Evolutionary conservation across 2,329 filamentous ascomycete genomes (phyloP).

Genomic region (Colletotrichum limetticola): DNA sequence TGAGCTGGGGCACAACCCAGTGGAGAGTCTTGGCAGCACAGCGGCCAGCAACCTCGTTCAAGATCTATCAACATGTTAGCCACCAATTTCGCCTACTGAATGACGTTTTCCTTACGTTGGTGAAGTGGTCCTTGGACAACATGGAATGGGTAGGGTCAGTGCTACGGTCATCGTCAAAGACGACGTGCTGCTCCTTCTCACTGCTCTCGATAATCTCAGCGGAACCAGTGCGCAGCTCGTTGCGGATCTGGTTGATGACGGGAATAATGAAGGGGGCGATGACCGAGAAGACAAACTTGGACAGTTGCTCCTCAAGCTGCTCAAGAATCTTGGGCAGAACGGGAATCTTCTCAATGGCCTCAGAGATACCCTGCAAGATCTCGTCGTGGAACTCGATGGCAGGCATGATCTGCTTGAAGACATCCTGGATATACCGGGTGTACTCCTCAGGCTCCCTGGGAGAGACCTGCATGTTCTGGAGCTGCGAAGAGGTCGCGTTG

Average conservation of each 20-base stretch:
- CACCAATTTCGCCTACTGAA: neutral
- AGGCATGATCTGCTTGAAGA: constrained; percentile 85
- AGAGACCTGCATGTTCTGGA: constrained; percentile 78
- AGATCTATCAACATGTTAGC: constrained; percentile 55
- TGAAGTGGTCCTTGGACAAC: constrained; percentile 96
- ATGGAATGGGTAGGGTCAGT: constrained; percentile 93
- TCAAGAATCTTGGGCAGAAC: constrained; percentile 87
- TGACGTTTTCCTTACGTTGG: constrained; percentile 66
- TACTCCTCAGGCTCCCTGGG: constrained; percentile 87
- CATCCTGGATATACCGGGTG: constrained; percentile 77
- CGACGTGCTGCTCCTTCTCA: constrained; percentile 83
- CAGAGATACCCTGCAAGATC: constrained; percentile 80
- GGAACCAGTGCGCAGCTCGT: constrained; percentile 86
- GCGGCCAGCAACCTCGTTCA: constrained; percentile 90
- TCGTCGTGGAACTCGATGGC: constrained; percentile 93
- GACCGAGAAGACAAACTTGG: constrained; percentile 90
- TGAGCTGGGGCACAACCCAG: constrained; percentile 91
- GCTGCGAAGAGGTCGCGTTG: constrained; percentile 79
- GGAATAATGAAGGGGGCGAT: constrained; percentile 90
- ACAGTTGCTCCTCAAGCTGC: constrained; percentile 87
- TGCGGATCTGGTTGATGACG: constrained; percentile 87
- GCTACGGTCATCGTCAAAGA: constrained; percentile 82
- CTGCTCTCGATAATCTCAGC: constrained; percentile 89
- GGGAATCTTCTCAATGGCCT: constrained; percentile 86
- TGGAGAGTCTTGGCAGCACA: constrained; percentile 81